Percentiles rank a stretch among this genome's conserved stretches.
These are phyloP conservation scores for Cochlearia excelsa DNA, from an alignment of 345 rosid genomes.

Conservation along the genomic window DNA sequence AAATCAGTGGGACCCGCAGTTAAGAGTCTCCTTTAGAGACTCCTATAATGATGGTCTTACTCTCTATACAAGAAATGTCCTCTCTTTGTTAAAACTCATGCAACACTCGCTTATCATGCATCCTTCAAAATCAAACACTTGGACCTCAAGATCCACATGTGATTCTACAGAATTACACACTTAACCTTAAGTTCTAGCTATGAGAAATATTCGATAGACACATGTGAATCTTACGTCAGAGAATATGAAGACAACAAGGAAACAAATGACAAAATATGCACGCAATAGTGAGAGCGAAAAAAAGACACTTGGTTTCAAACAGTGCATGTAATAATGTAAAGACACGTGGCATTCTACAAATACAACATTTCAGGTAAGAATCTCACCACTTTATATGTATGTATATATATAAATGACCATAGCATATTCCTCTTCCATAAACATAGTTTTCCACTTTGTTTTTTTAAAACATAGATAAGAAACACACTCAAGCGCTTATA, in stretches of 20 bases:
- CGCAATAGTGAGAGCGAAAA: not conserved
- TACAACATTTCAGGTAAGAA: not conserved
- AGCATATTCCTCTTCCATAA: not conserved
- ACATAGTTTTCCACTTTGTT: constrained; percentile 9
- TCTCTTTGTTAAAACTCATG: constrained; percentile 15
- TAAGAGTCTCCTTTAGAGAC: too few relatives aligned
- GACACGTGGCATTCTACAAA: constrained; percentile 12
- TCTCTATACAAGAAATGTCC: not conserved
- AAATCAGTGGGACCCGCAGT: too few relatives aligned
- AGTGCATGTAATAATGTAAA: constrained; percentile 2
- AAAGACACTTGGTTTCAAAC: constrained; percentile 14
- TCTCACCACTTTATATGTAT: not conserved
- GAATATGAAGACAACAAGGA: too few relatives aligned
- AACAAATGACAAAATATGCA: constrained; percentile 7
- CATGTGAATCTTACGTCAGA: constrained; percentile 8
- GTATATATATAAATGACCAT: not conserved
- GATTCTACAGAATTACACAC: constrained; percentile 17
- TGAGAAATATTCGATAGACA: not conserved
- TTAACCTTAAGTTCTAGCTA: constrained; percentile 18
- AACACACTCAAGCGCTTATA: not conserved
- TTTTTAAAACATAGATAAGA: not conserved
- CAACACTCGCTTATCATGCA: not conserved
- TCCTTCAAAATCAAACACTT: constrained; percentile 9
- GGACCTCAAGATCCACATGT: constrained; percentile 22
- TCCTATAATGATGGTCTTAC: too few relatives aligned